Conservation (phyloP, 441 rosid species). For the Gossypium schwendimanii region DNA sequence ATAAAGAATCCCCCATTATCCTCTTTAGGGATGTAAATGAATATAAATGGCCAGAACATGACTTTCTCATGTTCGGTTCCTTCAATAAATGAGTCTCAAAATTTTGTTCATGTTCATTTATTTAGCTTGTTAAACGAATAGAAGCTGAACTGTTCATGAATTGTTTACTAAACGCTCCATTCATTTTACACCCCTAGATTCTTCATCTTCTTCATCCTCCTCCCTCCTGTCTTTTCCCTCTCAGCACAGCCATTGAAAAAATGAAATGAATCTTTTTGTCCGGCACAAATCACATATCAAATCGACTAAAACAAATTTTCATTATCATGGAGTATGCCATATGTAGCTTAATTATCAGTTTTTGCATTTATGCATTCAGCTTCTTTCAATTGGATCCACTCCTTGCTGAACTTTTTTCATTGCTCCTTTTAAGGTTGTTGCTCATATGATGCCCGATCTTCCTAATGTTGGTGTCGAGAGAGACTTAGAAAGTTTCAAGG, state of each 20-base stretch:
- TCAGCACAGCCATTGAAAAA: not conserved
- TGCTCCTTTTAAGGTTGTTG: slow-evolving; percentile 67
- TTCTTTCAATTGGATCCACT: slow-evolving; percentile 3
- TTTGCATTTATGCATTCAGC: slow-evolving; percentile 6
- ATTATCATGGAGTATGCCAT: not conserved
- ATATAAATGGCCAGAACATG: no score
- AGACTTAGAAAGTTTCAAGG: slow-evolving; percentile 90
- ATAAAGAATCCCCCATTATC: not conserved
- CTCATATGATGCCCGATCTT: slow-evolving; percentile 99
- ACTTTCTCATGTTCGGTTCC: no score
- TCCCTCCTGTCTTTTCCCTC: not conserved
- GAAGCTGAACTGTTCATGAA: no score
- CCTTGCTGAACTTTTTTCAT: slow-evolving; percentile 9
- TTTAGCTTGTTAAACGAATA: no score
- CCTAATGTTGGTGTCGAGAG: slow-evolving; percentile 99
- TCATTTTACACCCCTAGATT: no score
- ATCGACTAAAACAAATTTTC: not conserved
- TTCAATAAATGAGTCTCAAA: no score
- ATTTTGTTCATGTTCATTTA: no score
- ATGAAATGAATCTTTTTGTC: not conserved
- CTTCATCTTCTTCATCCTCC: not conserved
- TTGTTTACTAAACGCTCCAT: no score
- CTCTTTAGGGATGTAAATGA: no score
- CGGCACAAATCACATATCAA: not conserved
- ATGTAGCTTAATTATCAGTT: not conserved